Percentiles rank a stretch among this genome's conserved stretches.
phyloP scores from a whole-genome alignment of 1,284 basidiomycete genomes.

The Irpex lacteus region DNA sequence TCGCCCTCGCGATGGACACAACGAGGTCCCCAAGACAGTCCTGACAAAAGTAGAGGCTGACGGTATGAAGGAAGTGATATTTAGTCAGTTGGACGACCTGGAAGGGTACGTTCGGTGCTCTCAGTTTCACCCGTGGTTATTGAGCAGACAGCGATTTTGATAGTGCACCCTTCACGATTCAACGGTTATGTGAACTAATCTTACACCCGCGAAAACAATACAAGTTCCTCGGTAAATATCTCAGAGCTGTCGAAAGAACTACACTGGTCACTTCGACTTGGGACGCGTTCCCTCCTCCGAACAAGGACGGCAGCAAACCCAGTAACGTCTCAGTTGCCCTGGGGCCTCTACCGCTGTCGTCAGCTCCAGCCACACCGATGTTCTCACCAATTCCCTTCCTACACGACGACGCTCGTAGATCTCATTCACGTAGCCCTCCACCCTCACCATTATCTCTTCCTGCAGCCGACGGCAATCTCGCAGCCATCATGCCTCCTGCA shows the following conservation, averaged over 20 bases:
- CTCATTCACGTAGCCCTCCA: conserved; percentile 71
- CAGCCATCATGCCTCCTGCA: conserved; percentile 18
- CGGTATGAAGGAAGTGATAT: conserved; percentile 58
- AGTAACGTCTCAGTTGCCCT: conserved; percentile 30
- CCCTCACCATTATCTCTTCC: conserved; percentile 65
- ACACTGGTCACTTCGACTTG: conserved; percentile 83
- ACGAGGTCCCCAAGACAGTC: conserved; percentile 55
- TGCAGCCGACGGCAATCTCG: conserved; percentile 26
- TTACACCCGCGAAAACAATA: conserved; percentile 72
- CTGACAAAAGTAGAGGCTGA: conserved; percentile 65
- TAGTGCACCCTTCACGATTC: conserved; percentile 88
- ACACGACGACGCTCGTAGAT: conserved; percentile 72
- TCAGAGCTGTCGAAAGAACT: conserved; percentile 85
- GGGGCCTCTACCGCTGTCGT: conserved; percentile 38
- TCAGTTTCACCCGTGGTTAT: conserved; percentile 3
- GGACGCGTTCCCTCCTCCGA: conserved; percentile 60
- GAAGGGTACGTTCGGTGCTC: conserved; percentile 53
- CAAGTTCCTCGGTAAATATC: conserved; percentile 82
- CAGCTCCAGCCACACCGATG: conserved; percentile 69
- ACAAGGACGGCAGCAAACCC: conserved; percentile 5
- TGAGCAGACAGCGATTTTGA: conserved; percentile 5
- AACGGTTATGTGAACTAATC: conserved; percentile 87
- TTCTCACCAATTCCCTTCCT: conserved; percentile 85
- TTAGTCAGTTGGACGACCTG: conserved; percentile 71
- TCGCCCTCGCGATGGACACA: conserved; percentile 49